These are phyloP conservation scores for Trichoderma afroharzianum DNA, from an alignment of 2,329 filamentous ascomycete genomes.

Conservation along the genomic window DNA sequence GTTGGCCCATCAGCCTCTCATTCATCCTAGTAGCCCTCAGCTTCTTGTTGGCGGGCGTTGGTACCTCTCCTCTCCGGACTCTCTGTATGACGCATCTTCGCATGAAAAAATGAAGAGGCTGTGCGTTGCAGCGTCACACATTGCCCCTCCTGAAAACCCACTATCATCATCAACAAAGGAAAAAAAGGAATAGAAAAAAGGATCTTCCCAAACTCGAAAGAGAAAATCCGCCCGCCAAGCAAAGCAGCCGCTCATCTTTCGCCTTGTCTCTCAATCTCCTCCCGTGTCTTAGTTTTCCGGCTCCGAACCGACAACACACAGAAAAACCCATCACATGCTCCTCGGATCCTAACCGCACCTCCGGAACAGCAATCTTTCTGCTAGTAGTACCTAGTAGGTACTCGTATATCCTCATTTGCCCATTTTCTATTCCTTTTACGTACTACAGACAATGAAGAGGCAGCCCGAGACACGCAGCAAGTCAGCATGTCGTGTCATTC, in stretches of 20 bases:
- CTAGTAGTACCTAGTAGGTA: no score
- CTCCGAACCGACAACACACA: background rate
- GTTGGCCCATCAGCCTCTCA: background rate
- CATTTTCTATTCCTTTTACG: background rate
- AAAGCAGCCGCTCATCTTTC: background rate
- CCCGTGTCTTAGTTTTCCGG: background rate
- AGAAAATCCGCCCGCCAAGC: background rate
- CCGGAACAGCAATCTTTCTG: background rate
- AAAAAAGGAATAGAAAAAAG: background rate
- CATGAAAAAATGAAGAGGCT: background rate
- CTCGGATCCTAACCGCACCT: background rate
- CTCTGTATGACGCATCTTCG: background rate
- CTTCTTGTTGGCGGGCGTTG: background rate
- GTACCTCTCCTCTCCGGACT: background rate
- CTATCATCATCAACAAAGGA: background rate
- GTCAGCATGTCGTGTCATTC: background rate
- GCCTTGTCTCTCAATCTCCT: background rate
- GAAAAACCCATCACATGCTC: background rate
- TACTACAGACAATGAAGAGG: background rate
- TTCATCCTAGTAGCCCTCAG: background rate
- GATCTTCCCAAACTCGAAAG: background rate
- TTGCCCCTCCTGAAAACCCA: background rate
- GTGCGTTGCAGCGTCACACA: background rate
- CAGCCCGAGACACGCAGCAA: background rate
- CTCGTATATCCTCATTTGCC: background rate